These are phyloP conservation scores for Psidium guajava DNA, from an alignment of 345 rosid genomes.

Conservation along the genomic window DNA sequence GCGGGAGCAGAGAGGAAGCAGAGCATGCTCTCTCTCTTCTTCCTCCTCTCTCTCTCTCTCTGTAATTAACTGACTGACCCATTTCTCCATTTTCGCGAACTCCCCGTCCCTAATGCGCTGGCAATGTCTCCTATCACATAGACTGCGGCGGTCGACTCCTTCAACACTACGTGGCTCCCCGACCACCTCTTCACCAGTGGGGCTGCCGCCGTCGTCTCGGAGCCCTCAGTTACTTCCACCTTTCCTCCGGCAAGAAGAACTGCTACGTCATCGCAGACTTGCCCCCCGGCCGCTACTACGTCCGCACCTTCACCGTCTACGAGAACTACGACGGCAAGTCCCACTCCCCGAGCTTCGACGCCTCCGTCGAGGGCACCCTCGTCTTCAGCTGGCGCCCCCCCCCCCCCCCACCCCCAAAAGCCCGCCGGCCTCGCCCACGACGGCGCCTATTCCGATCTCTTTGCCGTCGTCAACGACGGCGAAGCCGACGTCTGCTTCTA, in stretches of 20 bases:
- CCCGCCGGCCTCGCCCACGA: slow-evolving; percentile 38
- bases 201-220: slow-evolving; percentile 56
- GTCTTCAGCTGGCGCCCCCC: slow-evolving; percentile 95
- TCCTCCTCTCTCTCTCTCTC: not conserved
- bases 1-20: too few species aligned
- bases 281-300: slow-evolving; percentile 76
- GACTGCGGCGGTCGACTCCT: slow-evolving; percentile 75
- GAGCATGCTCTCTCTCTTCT: slow-evolving; percentile 1
- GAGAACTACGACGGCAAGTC: slow-evolving; percentile 92
- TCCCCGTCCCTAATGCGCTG: not conserved
- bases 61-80: not conserved
- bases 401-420: too few species aligned
- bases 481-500: slow-evolving; percentile 83
- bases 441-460: slow-evolving; percentile 93
- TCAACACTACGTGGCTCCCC: slow-evolving; percentile 64
- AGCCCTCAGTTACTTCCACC: slow-evolving; percentile 92
- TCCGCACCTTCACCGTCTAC: slow-evolving; percentile 92
- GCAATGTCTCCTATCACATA: slow-evolving; percentile 44
- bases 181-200: slow-evolving; percentile 84
- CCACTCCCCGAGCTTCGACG: slow-evolving; percentile 78
- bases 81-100: not conserved
- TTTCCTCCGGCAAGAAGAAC: slow-evolving; percentile 87
- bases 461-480: slow-evolving; percentile 64
- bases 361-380: slow-evolving; percentile 78
- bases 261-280: slow-evolving; percentile 70